These are phyloP conservation scores for Coemansia sp. DNA, from an alignment of 192 early-diverging fungal genomes.

Conservation along the genomic window DNA sequence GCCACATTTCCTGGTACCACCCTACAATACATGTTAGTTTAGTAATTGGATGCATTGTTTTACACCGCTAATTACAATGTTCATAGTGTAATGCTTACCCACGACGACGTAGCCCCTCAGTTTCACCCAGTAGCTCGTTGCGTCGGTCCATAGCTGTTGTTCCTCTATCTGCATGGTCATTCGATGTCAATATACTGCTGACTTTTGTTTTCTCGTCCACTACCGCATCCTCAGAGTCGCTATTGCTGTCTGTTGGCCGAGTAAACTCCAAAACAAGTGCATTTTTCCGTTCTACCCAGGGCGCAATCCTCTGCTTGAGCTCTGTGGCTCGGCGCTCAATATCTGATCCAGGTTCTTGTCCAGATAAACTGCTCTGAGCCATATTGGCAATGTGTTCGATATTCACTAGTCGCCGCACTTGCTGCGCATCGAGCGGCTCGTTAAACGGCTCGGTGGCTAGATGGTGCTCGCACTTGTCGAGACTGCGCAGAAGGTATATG, in stretches of 20 bases:
- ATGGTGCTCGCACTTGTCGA: constrained; percentile 32
- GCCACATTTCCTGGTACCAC: constrained; percentile 35
- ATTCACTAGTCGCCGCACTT: constrained; percentile 36
- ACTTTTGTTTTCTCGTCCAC: neutral
- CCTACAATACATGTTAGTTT: constrained; percentile 15
- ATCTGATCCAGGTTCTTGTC: neutral
- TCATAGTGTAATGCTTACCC: constrained; percentile 24
- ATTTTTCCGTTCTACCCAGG: constrained; percentile 38
- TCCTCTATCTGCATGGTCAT: neutral
- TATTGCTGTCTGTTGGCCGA: neutral
- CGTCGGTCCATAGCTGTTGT: constrained; percentile 1
- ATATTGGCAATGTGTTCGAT: constrained; percentile 27
- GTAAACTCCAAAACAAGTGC: constrained; percentile 12
- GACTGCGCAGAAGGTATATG: constrained; percentile 22
- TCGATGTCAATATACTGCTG: neutral
- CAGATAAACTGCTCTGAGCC: neutral
- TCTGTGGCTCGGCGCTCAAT: constrained; percentile 4
- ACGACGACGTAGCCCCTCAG: constrained; percentile 42
- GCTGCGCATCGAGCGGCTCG: constrained; percentile 37
- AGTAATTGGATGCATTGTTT: neutral
- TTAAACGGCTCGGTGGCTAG: constrained; percentile 16
- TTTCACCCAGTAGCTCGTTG: constrained; percentile 45
- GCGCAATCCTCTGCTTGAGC: constrained; percentile 13
- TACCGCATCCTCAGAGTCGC: neutral
- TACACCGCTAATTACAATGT: neutral